Conservation (phyloP, 257 asterid species). For the Plectranthus barbatus region DNA sequence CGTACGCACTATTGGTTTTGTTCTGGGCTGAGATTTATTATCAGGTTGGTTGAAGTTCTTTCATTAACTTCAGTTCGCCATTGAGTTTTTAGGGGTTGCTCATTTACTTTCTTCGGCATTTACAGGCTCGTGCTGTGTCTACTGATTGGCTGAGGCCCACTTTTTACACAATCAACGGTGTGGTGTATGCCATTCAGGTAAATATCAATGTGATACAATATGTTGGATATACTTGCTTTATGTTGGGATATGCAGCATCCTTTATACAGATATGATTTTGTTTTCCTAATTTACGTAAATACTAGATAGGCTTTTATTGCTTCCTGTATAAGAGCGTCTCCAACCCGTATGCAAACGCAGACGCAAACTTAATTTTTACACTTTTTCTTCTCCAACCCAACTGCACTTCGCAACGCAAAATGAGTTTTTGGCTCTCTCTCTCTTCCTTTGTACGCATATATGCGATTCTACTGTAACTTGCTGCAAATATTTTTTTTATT, state of each 20-base stretch:
- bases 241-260: not conserved
- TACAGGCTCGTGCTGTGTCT: constrained; percentile 94
- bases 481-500: too few relatives aligned
- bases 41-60: constrained; percentile 44
- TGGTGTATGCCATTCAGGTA: constrained; percentile 87
- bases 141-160: constrained; percentile 91
- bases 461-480: too few relatives aligned
- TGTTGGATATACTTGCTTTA: not conserved
- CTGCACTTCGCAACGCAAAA: too few relatives aligned
- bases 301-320: not conserved
- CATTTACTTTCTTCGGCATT: not conserved
- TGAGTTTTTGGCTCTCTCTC: too few relatives aligned
- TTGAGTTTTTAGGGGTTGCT: not conserved
- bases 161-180: constrained; percentile 74
- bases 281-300: not conserved
- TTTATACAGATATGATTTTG: not conserved
- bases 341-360: too few relatives aligned
- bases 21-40: constrained; percentile 98
- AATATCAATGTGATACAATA: not conserved
- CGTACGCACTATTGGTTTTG: constrained; percentile 78
- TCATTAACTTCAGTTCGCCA: not conserved
- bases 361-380: too few relatives aligned
- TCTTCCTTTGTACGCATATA: too few relatives aligned
- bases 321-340: too few relatives aligned
- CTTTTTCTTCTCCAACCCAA: too few relatives aligned